Conservation (phyloP, 2,329 filamentous ascomycete species). For the Colletotrichum musae region DNA sequence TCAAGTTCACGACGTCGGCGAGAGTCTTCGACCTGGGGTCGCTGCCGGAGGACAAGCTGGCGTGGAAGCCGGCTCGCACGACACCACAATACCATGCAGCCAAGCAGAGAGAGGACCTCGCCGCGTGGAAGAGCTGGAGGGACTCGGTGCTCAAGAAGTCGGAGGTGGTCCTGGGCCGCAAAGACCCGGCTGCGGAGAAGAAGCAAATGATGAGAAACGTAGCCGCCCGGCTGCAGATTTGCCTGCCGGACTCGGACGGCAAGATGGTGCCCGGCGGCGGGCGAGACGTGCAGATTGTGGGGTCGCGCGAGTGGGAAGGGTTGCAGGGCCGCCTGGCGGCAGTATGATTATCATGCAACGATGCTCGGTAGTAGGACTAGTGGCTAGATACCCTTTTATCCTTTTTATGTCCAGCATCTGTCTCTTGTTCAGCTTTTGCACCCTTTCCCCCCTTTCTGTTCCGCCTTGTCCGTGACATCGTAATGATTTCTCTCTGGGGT, state of each 20-base stretch:
- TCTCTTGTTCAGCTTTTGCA: conserved; percentile 14
- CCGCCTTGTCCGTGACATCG: conserved; percentile 18
- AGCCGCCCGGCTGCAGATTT: conserved; percentile 66
- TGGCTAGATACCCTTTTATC: conserved; percentile 34
- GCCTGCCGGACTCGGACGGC: conserved; percentile 62
- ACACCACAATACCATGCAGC: conserved; percentile 78
- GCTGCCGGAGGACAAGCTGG: conserved; percentile 71
- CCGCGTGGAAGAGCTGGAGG: conserved; percentile 72
- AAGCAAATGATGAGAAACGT: conserved; percentile 50
- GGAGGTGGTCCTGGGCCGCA: conserved; percentile 51
- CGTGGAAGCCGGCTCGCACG: conserved; percentile 75
- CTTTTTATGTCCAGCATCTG: conserved; percentile 23
- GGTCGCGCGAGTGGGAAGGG: conserved; percentile 69
- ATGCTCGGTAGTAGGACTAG: conserved; percentile 32
- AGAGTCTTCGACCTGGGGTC: conserved; percentile 71
- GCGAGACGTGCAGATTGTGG: conserved; percentile 65
- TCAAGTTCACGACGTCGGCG: conserved; percentile 71
- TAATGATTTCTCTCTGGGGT: conserved; percentile 8
- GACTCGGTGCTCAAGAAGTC: conserved; percentile 69
- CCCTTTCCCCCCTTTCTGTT: background rate
- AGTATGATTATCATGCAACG: conserved; percentile 42
- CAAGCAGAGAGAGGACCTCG: conserved; percentile 75
- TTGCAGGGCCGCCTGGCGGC: conserved; percentile 60
- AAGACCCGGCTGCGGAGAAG: conserved; percentile 44
- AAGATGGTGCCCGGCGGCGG: conserved; percentile 57